Percentiles rank a stretch among this genome's conserved stretches.
phyloP scores from a whole-genome alignment of 345 rosid genomes.

The Ceriops zippeliana region DNA sequence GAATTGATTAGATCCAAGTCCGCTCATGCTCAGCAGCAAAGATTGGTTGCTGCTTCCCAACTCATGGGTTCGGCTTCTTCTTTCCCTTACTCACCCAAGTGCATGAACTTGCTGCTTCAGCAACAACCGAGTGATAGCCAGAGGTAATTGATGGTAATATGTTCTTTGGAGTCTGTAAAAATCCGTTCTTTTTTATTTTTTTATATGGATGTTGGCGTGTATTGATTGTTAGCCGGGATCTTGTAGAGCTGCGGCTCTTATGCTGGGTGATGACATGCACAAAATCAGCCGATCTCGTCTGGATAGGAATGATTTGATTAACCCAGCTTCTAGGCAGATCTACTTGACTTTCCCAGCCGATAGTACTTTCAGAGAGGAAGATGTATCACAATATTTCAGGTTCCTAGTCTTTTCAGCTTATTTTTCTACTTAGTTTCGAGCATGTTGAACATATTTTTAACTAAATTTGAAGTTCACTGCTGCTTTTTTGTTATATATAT shows the following conservation, averaged over 20 bases:
- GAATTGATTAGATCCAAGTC: constrained; percentile 85
- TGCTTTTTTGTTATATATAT: neutral
- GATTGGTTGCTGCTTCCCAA: constrained; percentile 54
- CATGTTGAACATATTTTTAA: neutral
- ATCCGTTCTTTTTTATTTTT: neutral
- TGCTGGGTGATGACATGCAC: constrained; percentile 66
- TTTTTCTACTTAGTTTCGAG: neutral
- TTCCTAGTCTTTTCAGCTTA: constrained; percentile 12
- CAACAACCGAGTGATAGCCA: constrained; percentile 65
- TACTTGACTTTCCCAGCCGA: constrained; percentile 96
- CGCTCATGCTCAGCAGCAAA: constrained; percentile 67
- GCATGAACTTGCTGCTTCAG: constrained; percentile 56
- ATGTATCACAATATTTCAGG: constrained; percentile 90
- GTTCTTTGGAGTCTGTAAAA: neutral
- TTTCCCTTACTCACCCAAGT: constrained; percentile 66
- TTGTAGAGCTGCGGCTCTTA: constrained; percentile 38
- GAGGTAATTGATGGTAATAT: constrained; percentile 35
- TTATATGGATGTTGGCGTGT: too few species aligned
- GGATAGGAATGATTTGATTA: constrained; percentile 68
- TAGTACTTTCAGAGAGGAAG: constrained; percentile 89
- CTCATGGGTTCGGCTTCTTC: constrained; percentile 40
- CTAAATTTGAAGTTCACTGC: neutral
- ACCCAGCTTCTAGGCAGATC: constrained; percentile 94
- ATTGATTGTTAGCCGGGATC: neutral
- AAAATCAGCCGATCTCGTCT: constrained; percentile 71